phyloP scores from a whole-genome alignment of 768 basidiomycete genomes.

The Pisolithus tinctorius region DNA sequence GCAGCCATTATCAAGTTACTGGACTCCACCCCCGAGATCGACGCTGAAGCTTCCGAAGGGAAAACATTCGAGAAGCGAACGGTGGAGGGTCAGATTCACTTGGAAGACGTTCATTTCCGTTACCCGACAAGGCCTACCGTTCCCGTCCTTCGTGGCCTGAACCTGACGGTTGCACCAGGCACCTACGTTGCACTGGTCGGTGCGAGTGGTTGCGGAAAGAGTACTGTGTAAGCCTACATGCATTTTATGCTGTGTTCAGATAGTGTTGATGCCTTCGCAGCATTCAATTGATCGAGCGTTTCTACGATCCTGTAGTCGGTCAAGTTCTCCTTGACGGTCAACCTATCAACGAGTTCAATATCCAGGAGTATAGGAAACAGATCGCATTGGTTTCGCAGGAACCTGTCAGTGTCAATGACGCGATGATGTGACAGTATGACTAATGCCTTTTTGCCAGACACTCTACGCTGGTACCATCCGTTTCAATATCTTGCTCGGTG shows the following conservation, averaged over 20 bases:
- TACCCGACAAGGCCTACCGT: constrained; percentile 85
- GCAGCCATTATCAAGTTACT: constrained; percentile 69
- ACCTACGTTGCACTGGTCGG: constrained; percentile 83
- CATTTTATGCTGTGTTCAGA: not conserved
- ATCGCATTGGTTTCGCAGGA: constrained; percentile 91
- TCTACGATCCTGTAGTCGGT: constrained; percentile 76
- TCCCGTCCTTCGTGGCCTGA: constrained; percentile 75
- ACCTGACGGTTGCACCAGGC: constrained; percentile 63
- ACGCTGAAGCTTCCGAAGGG: constrained; percentile 68
- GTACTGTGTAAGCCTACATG: constrained; percentile 56
- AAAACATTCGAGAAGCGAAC: constrained; percentile 39
- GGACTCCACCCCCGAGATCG: constrained; percentile 72
- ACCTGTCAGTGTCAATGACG: constrained; percentile 31
- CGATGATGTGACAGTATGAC: constrained; percentile 5
- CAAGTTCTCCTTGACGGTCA: constrained; percentile 68
- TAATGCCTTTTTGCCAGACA: constrained; percentile 29
- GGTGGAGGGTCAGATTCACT: constrained; percentile 57
- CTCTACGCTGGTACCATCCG: constrained; percentile 85
- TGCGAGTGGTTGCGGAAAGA: constrained; percentile 76
- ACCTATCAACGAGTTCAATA: constrained; percentile 68
- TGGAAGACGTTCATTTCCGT: constrained; percentile 81
- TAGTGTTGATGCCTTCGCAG: constrained; percentile 26
- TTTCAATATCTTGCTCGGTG: constrained; percentile 88
- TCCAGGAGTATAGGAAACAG: constrained; percentile 83
- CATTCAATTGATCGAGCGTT: constrained; percentile 78